Percentiles rank a stretch among this genome's conserved stretches.
Evolutionary conservation across 768 basidiomycete genomes (phyloP).

Genomic region (Trametes cingulata): DNA sequence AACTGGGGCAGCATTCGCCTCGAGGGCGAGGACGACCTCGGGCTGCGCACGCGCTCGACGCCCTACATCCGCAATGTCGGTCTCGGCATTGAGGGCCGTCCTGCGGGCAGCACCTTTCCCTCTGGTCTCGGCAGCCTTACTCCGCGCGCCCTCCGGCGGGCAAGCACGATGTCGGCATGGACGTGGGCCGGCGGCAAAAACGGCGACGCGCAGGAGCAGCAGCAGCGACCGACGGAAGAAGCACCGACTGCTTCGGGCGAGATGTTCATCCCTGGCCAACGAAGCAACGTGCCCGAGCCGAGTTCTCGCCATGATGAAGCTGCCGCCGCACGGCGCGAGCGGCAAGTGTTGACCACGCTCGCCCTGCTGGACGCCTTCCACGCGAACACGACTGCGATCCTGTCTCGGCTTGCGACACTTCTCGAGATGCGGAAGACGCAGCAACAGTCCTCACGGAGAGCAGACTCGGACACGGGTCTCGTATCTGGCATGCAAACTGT

Average conservation of each 20-base stretch:
- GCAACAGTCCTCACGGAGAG: conserved; percentile 61
- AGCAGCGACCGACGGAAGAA: conserved; percentile 7
- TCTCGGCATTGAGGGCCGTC: conserved; percentile 16
- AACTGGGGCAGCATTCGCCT: conserved; percentile 61
- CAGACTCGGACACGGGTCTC: conserved; percentile 29
- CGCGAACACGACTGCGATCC: conserved; percentile 25
- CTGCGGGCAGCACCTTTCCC: neutral
- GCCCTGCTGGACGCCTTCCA: conserved; percentile 71
- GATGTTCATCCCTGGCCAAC: conserved; percentile 19
- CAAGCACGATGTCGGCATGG: conserved; percentile 51
- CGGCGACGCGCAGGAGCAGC: conserved; percentile 31
- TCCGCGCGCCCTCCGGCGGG: conserved; percentile 31
- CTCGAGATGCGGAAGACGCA: conserved; percentile 64
- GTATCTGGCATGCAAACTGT: conserved; percentile 28
- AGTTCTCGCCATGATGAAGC: conserved; percentile 8
- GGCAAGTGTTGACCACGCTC: conserved; percentile 47
- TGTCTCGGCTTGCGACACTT: conserved; percentile 35
- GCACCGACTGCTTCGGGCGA: conserved; percentile 12
- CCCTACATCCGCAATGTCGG: conserved; percentile 35
- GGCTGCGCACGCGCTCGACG: conserved; percentile 26
- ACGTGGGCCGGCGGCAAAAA: conserved; percentile 39
- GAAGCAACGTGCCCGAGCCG: conserved; percentile 11
- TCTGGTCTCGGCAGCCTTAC: neutral
- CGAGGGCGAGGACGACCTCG: conserved; percentile 58
- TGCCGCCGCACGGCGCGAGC: conserved; percentile 29